Conservation (phyloP, 2,329 filamentous ascomycete species). For the Fusarium torreyae region DNA sequence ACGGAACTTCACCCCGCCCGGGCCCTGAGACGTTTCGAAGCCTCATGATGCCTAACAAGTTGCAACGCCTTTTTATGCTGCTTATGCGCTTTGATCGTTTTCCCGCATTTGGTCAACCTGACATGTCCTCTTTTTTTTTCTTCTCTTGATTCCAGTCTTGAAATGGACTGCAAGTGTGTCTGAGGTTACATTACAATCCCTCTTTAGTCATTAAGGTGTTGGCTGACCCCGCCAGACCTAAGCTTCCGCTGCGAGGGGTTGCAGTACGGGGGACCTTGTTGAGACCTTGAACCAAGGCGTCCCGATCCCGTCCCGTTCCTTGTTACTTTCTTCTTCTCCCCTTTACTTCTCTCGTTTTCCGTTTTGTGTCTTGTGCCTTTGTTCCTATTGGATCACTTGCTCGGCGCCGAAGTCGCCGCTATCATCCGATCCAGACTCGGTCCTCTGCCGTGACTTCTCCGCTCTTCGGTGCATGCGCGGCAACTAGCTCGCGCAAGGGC, state of each 20-base stretch:
- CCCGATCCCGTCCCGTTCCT: slow-evolving; percentile 1
- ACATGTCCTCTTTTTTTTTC: neutral
- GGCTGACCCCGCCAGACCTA: slow-evolving; percentile 22
- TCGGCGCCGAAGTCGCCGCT: slow-evolving; percentile 6
- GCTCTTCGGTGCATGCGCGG: slow-evolving; percentile 29
- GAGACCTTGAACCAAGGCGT: slow-evolving; percentile 16
- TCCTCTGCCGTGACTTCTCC: slow-evolving; percentile 26
- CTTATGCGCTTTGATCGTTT: slow-evolving; percentile 9
- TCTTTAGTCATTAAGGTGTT: neutral
- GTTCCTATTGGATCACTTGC: slow-evolving; percentile 20
- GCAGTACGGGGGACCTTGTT: slow-evolving; percentile 7
- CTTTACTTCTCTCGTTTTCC: slow-evolving; percentile 5
- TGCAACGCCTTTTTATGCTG: neutral
- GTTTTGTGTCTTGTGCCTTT: slow-evolving; percentile 4
- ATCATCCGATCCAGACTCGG: slow-evolving; percentile 16
- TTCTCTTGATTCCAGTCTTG: neutral
- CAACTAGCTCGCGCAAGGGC: slow-evolving; percentile 19
- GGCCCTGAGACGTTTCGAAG: slow-evolving; percentile 18
- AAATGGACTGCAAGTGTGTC: slow-evolving; percentile 9
- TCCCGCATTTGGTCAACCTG: neutral
- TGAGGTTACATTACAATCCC: slow-evolving; percentile 14
- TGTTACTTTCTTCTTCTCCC: slow-evolving; percentile 1
- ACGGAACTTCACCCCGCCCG: slow-evolving; percentile 10
- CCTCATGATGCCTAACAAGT: slow-evolving; percentile 18
- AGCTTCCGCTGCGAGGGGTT: slow-evolving; percentile 16